Evolutionary conservation across 768 basidiomycete species (phyloP).

Genomic region (Mycena floridula): DNA sequence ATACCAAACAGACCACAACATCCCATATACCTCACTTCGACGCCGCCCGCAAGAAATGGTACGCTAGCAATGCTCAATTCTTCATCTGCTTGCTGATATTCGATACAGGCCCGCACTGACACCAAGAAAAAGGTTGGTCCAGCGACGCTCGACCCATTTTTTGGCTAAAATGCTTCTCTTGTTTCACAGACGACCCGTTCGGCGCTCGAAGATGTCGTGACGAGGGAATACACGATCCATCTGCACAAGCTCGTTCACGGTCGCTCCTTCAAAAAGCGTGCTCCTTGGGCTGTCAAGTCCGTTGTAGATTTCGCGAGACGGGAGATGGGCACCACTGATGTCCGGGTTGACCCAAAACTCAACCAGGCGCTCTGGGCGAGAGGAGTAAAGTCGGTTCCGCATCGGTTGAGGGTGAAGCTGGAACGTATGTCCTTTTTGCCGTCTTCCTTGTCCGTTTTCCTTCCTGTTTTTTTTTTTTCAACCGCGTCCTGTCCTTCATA

Average conservation of each 20-base stretch:
- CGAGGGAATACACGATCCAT: constrained; percentile 98
- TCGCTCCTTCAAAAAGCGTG: constrained; percentile 94
- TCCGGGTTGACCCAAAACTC: constrained; percentile 90
- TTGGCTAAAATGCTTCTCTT: background rate
- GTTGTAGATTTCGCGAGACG: constrained; percentile 88
- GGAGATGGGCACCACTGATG: constrained; percentile 93
- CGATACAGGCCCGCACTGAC: background rate
- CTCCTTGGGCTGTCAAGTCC: constrained; percentile 94
- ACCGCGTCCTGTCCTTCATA: too few relatives aligned
- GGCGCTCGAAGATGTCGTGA: constrained; percentile 96
- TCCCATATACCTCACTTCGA: constrained; percentile 39
- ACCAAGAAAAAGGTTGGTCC: background rate
- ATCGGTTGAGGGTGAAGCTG: constrained; percentile 87
- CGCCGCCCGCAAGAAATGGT: constrained; percentile 75
- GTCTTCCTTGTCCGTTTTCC: too few relatives aligned
- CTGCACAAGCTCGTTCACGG: constrained; percentile 93
- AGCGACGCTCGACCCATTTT: constrained; percentile 9
- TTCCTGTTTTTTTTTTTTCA: background rate
- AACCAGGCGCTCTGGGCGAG: constrained; percentile 95
- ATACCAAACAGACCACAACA: too few relatives aligned
- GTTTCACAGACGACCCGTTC: constrained; percentile 66
- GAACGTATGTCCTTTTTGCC: constrained; percentile 63
- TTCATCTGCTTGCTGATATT: too few relatives aligned
- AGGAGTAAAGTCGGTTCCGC: constrained; percentile 92
- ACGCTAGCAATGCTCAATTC: too few relatives aligned